Conservation (phyloP, 2,329 filamentous ascomycete genomes). For the Zymoseptoria tritici region DNA sequence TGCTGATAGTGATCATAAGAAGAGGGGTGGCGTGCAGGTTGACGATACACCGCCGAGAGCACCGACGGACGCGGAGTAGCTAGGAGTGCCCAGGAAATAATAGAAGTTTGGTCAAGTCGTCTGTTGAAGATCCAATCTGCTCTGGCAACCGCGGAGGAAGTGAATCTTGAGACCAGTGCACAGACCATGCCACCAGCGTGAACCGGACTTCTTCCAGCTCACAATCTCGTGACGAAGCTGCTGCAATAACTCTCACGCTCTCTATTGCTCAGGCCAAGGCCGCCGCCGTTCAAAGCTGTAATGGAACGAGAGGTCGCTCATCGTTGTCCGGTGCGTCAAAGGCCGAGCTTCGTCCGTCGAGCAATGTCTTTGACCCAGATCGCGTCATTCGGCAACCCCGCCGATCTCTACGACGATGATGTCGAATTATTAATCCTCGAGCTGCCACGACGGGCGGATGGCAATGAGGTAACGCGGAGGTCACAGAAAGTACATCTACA, state of each 20-base stretch:
- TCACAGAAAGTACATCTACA: neutral
- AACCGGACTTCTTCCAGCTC: no score
- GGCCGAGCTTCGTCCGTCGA: neutral
- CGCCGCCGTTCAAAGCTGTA: neutral
- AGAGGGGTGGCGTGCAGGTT: constrained; percentile 82
- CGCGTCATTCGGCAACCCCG: neutral
- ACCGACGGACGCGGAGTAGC: constrained; percentile 68
- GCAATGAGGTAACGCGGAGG: neutral
- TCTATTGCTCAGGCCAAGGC: no score
- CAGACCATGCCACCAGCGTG: neutral
- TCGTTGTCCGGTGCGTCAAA: neutral
- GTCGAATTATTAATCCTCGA: neutral
- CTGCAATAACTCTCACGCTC: no score
- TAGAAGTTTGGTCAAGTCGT: neutral
- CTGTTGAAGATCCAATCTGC: no score
- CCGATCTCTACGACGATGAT: neutral
- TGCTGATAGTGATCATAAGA: constrained; percentile 73
- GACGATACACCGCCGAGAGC: constrained; percentile 69
- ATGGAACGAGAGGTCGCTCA: neutral
- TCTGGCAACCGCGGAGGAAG: neutral
- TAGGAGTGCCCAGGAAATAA: no score
- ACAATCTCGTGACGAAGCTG: no score
- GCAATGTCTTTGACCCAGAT: neutral
- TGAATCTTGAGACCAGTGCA: neutral
- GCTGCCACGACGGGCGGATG: neutral